Evolutionary conservation across 495 filamentous ascomycete species (phyloP).

Genomic region (Collariella sp.): DNA sequence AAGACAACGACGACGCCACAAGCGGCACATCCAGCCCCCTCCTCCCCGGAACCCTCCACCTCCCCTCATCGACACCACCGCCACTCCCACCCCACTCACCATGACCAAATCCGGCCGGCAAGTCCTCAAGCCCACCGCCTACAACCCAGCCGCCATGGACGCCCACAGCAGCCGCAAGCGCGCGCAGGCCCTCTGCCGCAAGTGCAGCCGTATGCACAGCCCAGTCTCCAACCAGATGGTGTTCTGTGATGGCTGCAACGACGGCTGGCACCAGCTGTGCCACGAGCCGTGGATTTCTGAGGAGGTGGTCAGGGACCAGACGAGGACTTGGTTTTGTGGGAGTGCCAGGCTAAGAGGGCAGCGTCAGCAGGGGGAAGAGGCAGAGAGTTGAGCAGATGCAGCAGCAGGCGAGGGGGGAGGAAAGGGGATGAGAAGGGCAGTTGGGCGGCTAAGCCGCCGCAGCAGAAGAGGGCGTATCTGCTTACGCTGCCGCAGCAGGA

Average conservation of each 20-base stretch:
- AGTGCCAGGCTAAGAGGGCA: constrained; percentile 51
- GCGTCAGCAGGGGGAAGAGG: constrained; percentile 24
- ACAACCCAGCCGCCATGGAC: constrained; percentile 49
- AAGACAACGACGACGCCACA: constrained; percentile 7
- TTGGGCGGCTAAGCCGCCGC: constrained; percentile 35
- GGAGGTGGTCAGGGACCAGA: constrained; percentile 56
- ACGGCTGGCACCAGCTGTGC: constrained; percentile 83
- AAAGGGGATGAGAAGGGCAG: constrained; percentile 16
- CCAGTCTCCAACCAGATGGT: constrained; percentile 79
- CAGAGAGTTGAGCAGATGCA: constrained; percentile 18
- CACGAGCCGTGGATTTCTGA: constrained; percentile 74
- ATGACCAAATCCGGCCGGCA: constrained; percentile 79
- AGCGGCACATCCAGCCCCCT: constrained; percentile 13
- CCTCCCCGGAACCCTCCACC: constrained; percentile 9
- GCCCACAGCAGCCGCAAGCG: constrained; percentile 29
- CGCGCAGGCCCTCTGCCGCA: constrained; percentile 53
- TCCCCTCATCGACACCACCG: constrained; percentile 1
- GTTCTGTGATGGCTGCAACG: constrained; percentile 88
- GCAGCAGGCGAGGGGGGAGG: neutral
- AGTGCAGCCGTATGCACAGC: constrained; percentile 69
- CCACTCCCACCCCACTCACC: constrained; percentile 46
- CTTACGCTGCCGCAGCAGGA: constrained; percentile 30
- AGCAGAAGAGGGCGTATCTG: constrained; percentile 35
- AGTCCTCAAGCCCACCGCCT: constrained; percentile 64
- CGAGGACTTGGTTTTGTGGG: constrained; percentile 66